Evolutionary conservation across 192 early-diverging fungal species (phyloP).

Genomic region (Mortierella alpina): DNA sequence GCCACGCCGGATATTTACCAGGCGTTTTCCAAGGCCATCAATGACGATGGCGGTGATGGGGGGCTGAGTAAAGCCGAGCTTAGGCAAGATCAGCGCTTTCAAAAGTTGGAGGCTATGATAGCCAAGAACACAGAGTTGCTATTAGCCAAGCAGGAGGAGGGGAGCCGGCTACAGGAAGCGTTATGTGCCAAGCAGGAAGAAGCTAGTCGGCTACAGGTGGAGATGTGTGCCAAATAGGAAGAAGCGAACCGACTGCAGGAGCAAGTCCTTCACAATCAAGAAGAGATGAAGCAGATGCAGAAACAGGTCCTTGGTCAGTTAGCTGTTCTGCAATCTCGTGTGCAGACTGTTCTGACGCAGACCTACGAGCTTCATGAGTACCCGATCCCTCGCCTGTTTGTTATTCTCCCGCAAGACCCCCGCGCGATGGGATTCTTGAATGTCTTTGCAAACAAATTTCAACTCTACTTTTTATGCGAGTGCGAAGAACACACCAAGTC

Average conservation of each 20-base stretch:
- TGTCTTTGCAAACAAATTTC: slow-evolving; percentile 10
- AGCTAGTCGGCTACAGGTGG: too few relatives aligned
- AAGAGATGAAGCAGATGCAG: slow-evolving; percentile 15
- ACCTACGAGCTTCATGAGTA: slow-evolving; percentile 15
- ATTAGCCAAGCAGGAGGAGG: not conserved
- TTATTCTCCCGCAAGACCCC: slow-evolving; percentile 12
- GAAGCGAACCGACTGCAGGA: not conserved
- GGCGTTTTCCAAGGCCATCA: not conserved
- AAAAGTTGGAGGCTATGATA: not conserved
- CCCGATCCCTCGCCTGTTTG: slow-evolving; percentile 22
- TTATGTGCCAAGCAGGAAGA: not conserved
- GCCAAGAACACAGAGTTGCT: not conserved
- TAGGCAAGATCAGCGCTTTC: not conserved
- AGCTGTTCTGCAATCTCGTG: slow-evolving; percentile 1
- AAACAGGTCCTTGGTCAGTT: not conserved
- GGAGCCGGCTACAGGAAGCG: not conserved
- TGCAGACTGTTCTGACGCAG: slow-evolving; percentile 4
- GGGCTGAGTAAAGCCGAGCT: not conserved
- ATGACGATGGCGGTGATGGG: not conserved
- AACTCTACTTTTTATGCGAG: slow-evolving; percentile 18
- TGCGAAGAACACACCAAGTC: slow-evolving; percentile 18
- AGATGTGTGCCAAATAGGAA: not conserved
- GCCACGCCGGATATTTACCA: slow-evolving; percentile 1
- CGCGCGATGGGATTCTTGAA: not conserved
- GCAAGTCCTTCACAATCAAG: not conserved